These are phyloP conservation scores for Teratosphaeria nubilosa DNA, from an alignment of 2,329 filamentous ascomycete genomes.

Conservation along the genomic window DNA sequence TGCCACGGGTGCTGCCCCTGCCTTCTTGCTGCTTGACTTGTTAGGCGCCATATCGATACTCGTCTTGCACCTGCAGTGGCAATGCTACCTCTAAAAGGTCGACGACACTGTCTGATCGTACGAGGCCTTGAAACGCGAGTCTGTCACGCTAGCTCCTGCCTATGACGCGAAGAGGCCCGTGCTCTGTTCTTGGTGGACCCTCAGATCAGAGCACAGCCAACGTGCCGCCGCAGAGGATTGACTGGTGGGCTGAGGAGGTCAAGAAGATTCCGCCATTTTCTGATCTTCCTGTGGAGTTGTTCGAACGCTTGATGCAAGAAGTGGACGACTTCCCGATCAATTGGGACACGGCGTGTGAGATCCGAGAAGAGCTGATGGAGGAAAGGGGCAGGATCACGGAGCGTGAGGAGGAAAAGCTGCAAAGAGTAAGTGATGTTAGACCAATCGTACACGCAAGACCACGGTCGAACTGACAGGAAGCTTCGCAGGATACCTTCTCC, in stretches of 20 bases:
- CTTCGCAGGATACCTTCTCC: background rate
- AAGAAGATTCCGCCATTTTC: constrained; percentile 9
- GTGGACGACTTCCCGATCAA: constrained; percentile 20
- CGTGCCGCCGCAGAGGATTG: constrained; percentile 40
- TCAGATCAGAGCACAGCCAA: constrained; percentile 38
- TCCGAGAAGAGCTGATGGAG: constrained; percentile 20
- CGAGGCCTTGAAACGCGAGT: background rate
- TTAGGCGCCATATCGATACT: background rate
- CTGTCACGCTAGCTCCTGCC: background rate
- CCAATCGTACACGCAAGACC: background rate
- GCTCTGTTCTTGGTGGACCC: constrained; percentile 50
- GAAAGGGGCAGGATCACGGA: constrained; percentile 17
- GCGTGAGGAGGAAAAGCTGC: background rate
- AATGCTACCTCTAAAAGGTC: background rate
- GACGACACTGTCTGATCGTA: background rate
- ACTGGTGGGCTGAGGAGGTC: constrained; percentile 31
- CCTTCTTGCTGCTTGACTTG: background rate
- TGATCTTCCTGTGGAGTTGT: constrained; percentile 19
- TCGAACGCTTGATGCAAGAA: constrained; percentile 16
- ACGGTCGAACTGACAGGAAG: background rate
- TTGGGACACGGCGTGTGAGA: constrained; percentile 18
- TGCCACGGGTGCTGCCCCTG: background rate
- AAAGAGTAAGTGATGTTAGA: background rate
- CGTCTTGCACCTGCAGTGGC: background rate
- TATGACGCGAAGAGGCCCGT: background rate